Evolutionary conservation across 2,329 filamentous ascomycete genomes (phyloP).

Genomic region (Fusarium globosum): DNA sequence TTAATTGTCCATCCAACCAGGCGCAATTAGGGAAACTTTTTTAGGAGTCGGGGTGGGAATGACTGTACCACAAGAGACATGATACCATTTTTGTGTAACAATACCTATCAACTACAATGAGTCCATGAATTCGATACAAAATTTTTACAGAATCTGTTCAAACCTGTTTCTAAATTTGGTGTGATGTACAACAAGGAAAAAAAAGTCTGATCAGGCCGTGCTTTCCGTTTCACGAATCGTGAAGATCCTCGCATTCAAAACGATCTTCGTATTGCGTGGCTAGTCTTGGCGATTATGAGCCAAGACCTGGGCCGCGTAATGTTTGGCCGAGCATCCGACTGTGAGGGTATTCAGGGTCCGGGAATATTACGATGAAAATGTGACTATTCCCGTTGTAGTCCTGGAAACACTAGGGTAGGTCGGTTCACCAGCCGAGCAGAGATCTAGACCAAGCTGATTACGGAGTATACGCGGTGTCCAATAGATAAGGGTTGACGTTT

Average conservation of each 20-base stretch:
- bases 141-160: not conserved
- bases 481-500: not conserved
- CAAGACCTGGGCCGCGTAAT: conserved; percentile 22
- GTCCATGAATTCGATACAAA: conserved; percentile 31
- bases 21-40: conserved; percentile 8
- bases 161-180: conserved; percentile 15
- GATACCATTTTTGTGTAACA: conserved; percentile 32
- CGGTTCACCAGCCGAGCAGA: not conserved
- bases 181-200: not conserved
- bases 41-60: conserved; percentile 10
- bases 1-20: conserved; percentile 12
- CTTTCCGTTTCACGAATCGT: not conserved
- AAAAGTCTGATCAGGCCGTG: not conserved
- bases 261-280: conserved; percentile 14
- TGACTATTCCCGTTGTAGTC: not conserved
- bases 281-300: conserved; percentile 25
- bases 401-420: conserved; percentile 4
- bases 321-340: conserved; percentile 26
- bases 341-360: not conserved
- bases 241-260: not conserved
- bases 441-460: not conserved
- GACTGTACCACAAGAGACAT: conserved; percentile 27
- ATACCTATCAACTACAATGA: conserved; percentile 33
- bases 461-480: not conserved
- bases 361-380: not conserved